A percentile compares a stretch with the other conserved stretches of the same genome.
Evolutionary conservation across 2,329 filamentous ascomycete genomes (phyloP).

Genomic region (Apiospora rasikravindrae): DNA sequence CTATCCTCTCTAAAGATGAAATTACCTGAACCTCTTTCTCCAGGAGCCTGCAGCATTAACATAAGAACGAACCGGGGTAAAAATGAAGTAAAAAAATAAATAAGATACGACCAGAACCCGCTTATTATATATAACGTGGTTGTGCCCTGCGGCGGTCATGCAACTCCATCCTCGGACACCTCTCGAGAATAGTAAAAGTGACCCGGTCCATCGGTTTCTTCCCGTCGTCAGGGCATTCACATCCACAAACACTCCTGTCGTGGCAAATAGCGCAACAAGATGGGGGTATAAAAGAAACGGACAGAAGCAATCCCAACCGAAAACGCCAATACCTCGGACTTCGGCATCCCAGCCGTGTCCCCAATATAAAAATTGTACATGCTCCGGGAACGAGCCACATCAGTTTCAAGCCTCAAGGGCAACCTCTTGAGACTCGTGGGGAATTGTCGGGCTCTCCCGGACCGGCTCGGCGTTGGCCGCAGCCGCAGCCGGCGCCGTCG

Average conservation of each 20-base stretch:
- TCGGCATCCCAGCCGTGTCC: neutral
- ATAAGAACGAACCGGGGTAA: neutral
- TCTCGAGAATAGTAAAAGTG: slow-evolving; percentile 28
- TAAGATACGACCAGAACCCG: slow-evolving; percentile 3
- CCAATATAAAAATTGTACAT: slow-evolving; percentile 9
- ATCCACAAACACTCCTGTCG: slow-evolving; percentile 34
- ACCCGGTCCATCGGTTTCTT: slow-evolving; percentile 30
- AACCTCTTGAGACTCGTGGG: slow-evolving; percentile 32
- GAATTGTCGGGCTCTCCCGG: slow-evolving; percentile 40
- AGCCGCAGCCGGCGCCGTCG: slow-evolving; percentile 43
- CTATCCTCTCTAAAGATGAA: neutral
- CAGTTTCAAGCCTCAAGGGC: slow-evolving; percentile 34
- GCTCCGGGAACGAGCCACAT: neutral
- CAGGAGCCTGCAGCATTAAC: neutral
- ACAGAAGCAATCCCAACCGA: slow-evolving; percentile 38
- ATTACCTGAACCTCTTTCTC: neutral
- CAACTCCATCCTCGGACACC: slow-evolving; percentile 23
- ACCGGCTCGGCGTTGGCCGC: slow-evolving; percentile 45
- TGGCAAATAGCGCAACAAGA: slow-evolving; percentile 44
- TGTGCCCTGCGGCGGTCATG: slow-evolving; percentile 3
- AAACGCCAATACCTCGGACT: slow-evolving; percentile 32
- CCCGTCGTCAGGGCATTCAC: slow-evolving; percentile 37
- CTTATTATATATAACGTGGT: slow-evolving; percentile 19
- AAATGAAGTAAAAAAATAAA: neutral
- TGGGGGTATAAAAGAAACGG: slow-evolving; percentile 47